Base-by-base conservation (phyloP, 2,329 filamentous ascomycete genomes). In the Alternaria sp. region DNA sequence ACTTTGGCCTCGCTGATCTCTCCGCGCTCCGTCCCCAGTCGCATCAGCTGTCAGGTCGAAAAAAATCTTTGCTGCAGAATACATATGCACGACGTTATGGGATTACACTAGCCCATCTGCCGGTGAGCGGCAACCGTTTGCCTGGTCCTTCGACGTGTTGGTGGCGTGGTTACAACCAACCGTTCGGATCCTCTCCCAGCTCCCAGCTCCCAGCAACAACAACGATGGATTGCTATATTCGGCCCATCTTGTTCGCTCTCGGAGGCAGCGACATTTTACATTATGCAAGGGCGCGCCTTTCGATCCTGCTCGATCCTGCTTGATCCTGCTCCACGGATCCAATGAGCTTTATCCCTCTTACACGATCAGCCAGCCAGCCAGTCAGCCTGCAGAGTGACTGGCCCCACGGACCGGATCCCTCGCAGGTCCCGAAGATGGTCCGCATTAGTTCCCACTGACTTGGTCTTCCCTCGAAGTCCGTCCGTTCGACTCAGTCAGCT, bases 171-270 rank as follows among this genome's bases (percentile, higher is more conserved):
- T 20, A 18, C 23, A 33, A 47, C 58, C 58, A 26, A 33, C 14
- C 33, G 25, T 47, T 55, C 58, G 58, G 49, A 37, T 60, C 43
- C 37, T 59, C 26, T n/a, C 14, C 25, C 37, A 46, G 33, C 37
- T 55, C 41, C 37, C 37, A 41, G 37, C 37, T 37, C 33, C 33
- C 33, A n/a, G 33, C 33, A 23, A 41, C 28, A 25, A 41, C 43
- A 21, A 33, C 49, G 18, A 53, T 53, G 45, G 12, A 33, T 10
- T 54, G 30, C 41, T 28, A 28, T 18, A 59, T 25, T 5, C 23
- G 15, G 37, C 20, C 46, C n/a, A 41, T 41, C n/a, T 41, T 41
- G 37, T 41, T 41, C 37, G 37, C 37, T 41, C 37, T 41, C 37
- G 37, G 37, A 41, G 37, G 37, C 37, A 41, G 37, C 37, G 37